Evolutionary conservation across 106 monocot species (phyloP).

Genomic region (Acorus calamus): DNA sequence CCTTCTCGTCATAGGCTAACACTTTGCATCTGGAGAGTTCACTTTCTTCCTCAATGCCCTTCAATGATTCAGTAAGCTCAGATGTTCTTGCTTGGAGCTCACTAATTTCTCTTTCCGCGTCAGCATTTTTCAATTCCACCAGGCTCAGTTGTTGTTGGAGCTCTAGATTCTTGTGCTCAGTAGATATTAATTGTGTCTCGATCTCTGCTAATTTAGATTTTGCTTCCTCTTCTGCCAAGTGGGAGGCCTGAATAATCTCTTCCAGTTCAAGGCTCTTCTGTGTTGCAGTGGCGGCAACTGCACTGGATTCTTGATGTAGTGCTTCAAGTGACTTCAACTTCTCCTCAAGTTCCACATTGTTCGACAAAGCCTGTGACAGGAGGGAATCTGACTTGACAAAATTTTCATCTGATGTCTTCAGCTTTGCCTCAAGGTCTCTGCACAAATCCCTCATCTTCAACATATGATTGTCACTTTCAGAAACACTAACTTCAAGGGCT

Average conservation of each 20-base stretch:
- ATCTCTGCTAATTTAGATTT: slow-evolving; percentile 42
- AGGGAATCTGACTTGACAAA: slow-evolving; percentile 35
- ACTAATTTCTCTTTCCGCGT: slow-evolving; percentile 37
- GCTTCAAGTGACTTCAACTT: slow-evolving; percentile 54
- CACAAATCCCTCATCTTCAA: slow-evolving; percentile 19
- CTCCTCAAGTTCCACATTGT: slow-evolving; percentile 49
- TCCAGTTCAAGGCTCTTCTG: slow-evolving; percentile 57
- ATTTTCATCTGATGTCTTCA: slow-evolving; percentile 33
- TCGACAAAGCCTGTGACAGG: slow-evolving; percentile 32
- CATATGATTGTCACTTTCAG: slow-evolving; percentile 35
- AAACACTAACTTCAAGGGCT: slow-evolving; percentile 25
- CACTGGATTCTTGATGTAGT: slow-evolving; percentile 25
- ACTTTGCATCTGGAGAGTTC: slow-evolving; percentile 23
- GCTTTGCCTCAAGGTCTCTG: slow-evolving; percentile 37
- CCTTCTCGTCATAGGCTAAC: slow-evolving; percentile 42
- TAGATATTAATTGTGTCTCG: slow-evolving; percentile 38
- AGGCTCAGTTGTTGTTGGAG: slow-evolving; percentile 46
- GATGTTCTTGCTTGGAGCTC: slow-evolving; percentile 32
- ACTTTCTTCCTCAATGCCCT: slow-evolving; percentile 31
- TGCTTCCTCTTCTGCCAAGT: slow-evolving; percentile 28
- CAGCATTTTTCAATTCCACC: slow-evolving; percentile 29
- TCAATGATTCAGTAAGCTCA: slow-evolving; percentile 32
- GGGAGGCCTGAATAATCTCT: slow-evolving; percentile 29
- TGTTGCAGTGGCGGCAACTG: slow-evolving; percentile 16
- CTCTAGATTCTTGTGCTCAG: slow-evolving; percentile 44